Percentiles rank a stretch among this genome's conserved stretches.
phyloP scores from a whole-genome alignment of 1,284 basidiomycete species.

The Puccinia sorghi region DNA sequence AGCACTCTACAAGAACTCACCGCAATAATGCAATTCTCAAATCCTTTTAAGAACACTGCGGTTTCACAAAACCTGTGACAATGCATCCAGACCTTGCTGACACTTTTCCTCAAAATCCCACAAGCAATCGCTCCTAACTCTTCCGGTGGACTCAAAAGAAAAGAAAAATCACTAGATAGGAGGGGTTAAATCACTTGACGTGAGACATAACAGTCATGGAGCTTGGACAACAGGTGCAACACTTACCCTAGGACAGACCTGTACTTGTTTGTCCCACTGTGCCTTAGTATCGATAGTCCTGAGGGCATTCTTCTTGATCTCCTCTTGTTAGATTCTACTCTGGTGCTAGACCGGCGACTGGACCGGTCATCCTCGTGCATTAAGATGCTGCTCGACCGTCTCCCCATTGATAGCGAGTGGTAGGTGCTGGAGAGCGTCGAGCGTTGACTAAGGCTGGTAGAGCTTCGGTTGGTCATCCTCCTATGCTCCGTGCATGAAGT shows the following conservation, averaged over 20 bases:
- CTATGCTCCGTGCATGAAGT: constrained; percentile 28
- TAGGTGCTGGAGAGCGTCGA: constrained; percentile 40
- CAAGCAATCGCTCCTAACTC: constrained; percentile 42
- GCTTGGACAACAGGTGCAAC: neutral
- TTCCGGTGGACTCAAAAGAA: constrained; percentile 47
- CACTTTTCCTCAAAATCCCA: constrained; percentile 44
- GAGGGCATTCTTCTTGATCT: constrained; percentile 49
- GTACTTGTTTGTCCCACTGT: constrained; percentile 36
- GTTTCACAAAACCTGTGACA: constrained; percentile 35
- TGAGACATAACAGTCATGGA: neutral
- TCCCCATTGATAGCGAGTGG: constrained; percentile 28
- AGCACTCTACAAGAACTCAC: constrained; percentile 13
- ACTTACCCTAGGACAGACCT: constrained; percentile 35
- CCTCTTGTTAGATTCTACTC: constrained; percentile 30
- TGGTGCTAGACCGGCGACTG: constrained; percentile 24
- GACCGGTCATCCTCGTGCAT: constrained; percentile 31
- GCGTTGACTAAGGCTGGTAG: constrained; percentile 31
- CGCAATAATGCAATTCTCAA: constrained; percentile 38
- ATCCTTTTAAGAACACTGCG: constrained; percentile 48
- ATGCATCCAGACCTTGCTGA: constrained; percentile 39
- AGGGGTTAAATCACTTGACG: neutral
- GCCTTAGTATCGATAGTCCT: constrained; percentile 38
- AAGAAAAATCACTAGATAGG: constrained; percentile 33
- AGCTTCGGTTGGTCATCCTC: constrained; percentile 31
- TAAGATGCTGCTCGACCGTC: constrained; percentile 37